phyloP scores from a whole-genome alignment of 116 monocot species.

The Iris pallida region DNA sequence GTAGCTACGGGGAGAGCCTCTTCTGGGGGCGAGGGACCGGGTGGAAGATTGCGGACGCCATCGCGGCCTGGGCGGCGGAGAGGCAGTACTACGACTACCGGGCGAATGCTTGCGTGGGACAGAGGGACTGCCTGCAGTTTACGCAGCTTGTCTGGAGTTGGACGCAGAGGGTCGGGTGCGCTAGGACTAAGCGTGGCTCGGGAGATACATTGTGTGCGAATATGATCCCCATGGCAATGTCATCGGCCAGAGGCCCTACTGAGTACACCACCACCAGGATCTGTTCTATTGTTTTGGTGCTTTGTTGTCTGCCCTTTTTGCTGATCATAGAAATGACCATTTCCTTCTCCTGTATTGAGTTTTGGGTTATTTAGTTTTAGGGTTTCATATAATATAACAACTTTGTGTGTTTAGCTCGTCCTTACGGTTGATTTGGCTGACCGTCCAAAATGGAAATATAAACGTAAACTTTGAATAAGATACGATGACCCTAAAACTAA shows the following conservation, averaged over 20 bases:
- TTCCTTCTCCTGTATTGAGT: no score
- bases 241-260: background rate
- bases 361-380: no score
- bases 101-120: conserved; percentile 14
- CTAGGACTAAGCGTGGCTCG: conserved; percentile 11
- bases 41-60: conserved; percentile 13
- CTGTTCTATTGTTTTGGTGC: no score
- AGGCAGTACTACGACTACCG: conserved; percentile 21
- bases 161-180: conserved; percentile 29
- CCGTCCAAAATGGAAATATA: no score
- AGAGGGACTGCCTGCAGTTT: conserved; percentile 29
- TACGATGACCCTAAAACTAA: no score
- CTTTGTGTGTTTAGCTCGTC: no score
- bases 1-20: conserved; percentile 34
- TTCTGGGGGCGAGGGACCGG: conserved; percentile 31
- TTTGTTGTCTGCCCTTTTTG: no score
- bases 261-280: no score
- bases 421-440: no score
- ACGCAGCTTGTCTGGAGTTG: conserved; percentile 42
- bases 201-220: conserved; percentile 28
- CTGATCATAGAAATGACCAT: no score
- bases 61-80: conserved; percentile 27
- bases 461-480: no score
- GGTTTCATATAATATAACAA: no score
- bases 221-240: conserved; percentile 10